Conservation (phyloP, 2,329 filamentous ascomycete species). For the Verticillium alfalfae region DNA sequence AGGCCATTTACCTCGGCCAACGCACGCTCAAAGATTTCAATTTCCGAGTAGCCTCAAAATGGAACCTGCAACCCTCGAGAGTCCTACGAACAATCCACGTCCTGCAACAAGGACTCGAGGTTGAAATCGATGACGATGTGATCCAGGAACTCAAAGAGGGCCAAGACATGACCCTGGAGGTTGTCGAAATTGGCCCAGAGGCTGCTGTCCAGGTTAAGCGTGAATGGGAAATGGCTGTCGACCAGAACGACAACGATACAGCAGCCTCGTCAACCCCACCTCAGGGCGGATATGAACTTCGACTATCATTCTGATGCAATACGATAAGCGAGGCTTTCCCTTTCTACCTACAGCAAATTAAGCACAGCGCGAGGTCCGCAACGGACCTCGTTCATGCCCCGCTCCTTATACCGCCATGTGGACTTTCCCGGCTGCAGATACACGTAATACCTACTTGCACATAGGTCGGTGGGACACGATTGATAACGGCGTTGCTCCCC, state of each 20-base stretch:
- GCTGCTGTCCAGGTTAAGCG: slow-evolving; percentile 36
- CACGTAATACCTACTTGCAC: slow-evolving; percentile 1
- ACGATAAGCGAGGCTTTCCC: background rate
- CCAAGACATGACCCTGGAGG: slow-evolving; percentile 81
- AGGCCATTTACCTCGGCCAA: slow-evolving; percentile 78
- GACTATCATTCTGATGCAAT: slow-evolving; percentile 36
- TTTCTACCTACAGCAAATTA: background rate
- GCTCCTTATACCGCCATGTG: slow-evolving; percentile 3
- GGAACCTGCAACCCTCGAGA: slow-evolving; percentile 67
- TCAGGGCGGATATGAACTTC: slow-evolving; percentile 32
- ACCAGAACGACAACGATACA: slow-evolving; percentile 34
- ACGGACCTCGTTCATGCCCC: background rate
- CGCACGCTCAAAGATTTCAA: slow-evolving; percentile 72
- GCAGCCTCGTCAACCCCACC: slow-evolving; percentile 21
- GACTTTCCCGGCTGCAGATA: slow-evolving; percentile 4
- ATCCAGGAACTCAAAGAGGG: slow-evolving; percentile 80
- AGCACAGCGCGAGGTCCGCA: background rate
- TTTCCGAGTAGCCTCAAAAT: slow-evolving; percentile 69
- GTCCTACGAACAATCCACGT: slow-evolving; percentile 69
- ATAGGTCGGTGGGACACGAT: slow-evolving; percentile 10
- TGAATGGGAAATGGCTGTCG: slow-evolving; percentile 59
- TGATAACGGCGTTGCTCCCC: slow-evolving; percentile 10
- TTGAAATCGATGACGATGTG: slow-evolving; percentile 88
- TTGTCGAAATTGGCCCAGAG: slow-evolving; percentile 37
- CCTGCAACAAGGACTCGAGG: slow-evolving; percentile 68